Evolutionary conservation across 2,329 filamentous ascomycete species (phyloP), one percentile per base, ranked within the genome.

Genomic region (Aspergillus sp.): DNA sequence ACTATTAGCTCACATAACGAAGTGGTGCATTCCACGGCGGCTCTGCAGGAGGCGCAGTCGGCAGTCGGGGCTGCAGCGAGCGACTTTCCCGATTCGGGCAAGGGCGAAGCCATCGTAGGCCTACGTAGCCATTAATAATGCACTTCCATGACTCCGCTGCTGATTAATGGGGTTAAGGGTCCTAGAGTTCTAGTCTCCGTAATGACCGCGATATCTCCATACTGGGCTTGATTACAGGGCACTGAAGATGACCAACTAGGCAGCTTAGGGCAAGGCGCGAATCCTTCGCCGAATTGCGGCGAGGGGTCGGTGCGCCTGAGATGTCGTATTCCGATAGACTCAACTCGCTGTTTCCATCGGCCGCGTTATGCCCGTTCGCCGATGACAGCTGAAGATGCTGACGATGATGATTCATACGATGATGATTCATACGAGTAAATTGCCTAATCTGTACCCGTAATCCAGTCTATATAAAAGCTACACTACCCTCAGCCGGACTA

Each of bases 1-100:
- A 58, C 60, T 3, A 66, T 64, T 44, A 61, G 68, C 39, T 60
- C 60, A 1, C 59, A 68, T 50, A 67, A 68, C 33, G 62, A 64
- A 41, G 58, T 66, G 23, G 37, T 15, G 1, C 44, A 57, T 45
- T 57, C 56, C 6, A 53, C 41, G 4, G 17, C 25, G 0, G 35
- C 50, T 11, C 39, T 57, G 50, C 35, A 54, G 40, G 37, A 52
- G 47, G 46, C 33, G 15, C 44, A 47, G 31, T 21, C 44, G 23
- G 44, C 21, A 12, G 17, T 15, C 27, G 23, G 23, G 11, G 44
- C 44, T 46, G 23, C 14, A 17, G 39, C 40, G 40, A 45, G 27
- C 31, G 39, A 51, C 6, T 35, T 45, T 17, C 46, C 46, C n/a
- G 8, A 15, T 41, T 8, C 2, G 44, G 37, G 21, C 35, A 41